Base-by-base conservation (phyloP, 176 grass and related monocot species). In the Lolium perenne region DNA sequence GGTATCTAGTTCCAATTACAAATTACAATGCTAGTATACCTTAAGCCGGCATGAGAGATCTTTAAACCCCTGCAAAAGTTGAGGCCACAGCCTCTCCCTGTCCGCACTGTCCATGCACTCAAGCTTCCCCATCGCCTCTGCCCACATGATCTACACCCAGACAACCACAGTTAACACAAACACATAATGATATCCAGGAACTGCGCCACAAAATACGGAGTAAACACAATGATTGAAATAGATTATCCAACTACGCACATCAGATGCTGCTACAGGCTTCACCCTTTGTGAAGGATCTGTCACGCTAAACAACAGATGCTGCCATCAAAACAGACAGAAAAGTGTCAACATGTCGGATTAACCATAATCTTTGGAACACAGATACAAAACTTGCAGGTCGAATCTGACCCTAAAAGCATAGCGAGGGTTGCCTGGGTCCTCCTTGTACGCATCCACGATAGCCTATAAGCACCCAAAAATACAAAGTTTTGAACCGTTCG, bases 11-110 rank as follows among this genome's bases (percentile, higher is more conserved):
- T 38, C 43, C 25, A 48, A 40, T 40, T 58, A 18, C 57, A 62
- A 48, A 40, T 40, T 58, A 18, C 57, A 62, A 10, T 62, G 21
- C 21, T 62, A 12, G 10, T 12, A 62, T 62, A 62, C 59, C 56
- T 99, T 99, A 73, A 99, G 92, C 22, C 97, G 92, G 74, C 65
- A n/a, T 35, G 97, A 99, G 29, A 99, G 94, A 86, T 99, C 97
- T 90, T 94, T 96, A 77, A 91, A 96, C 20, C 94, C 92, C 77
- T 99, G 97, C 77, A 99, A 87, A 88, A 99, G 97, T 55, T 99
- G 97, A 84, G 97, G 97, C 97, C 94, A 99, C 25, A 99, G 83
- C 67, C 97, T 92, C 82, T 99, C 97, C 70, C 97, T 87, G 59
- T 99, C 94, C 17, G 80, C 83, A 80, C 87, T 93, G 14, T 99